These are phyloP conservation scores for Purpureocillium lavendulum DNA, from an alignment of 2,329 filamentous ascomycete species.

Conservation along the genomic window DNA sequence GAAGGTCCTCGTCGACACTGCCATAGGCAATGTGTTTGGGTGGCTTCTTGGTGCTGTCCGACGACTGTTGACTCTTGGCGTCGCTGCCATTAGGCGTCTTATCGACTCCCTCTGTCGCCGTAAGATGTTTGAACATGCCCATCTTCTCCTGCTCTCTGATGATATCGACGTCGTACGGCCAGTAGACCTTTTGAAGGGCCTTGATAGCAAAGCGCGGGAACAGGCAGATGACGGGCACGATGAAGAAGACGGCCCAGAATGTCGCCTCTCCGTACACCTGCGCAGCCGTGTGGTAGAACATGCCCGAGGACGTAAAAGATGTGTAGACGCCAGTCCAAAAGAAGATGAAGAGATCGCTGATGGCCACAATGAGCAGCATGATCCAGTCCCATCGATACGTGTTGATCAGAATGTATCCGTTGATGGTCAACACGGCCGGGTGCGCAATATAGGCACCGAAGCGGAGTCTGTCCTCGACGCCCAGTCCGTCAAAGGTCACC, in stretches of 20 bases:
- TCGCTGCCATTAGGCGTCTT: conserved; percentile 25
- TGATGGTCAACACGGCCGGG: conserved; percentile 79
- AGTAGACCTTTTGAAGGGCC: conserved; percentile 85
- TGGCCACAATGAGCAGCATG: conserved; percentile 69
- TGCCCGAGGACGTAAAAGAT: conserved; percentile 35
- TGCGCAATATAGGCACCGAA: conserved; percentile 84
- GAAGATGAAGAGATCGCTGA: conserved; percentile 84
- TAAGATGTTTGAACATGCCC: conserved; percentile 72
- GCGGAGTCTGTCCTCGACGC: conserved; percentile 69
- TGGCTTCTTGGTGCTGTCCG: conserved; percentile 48
- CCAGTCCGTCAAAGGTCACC: conserved; percentile 62
- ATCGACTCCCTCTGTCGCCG: conserved; percentile 23
- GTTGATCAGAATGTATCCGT: conserved; percentile 91
- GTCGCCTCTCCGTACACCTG: conserved; percentile 74
- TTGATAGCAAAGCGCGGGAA: conserved; percentile 85
- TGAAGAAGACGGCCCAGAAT: conserved; percentile 79
- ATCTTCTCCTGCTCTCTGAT: conserved; percentile 82
- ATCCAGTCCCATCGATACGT: conserved; percentile 98
- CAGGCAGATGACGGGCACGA: conserved; percentile 74
- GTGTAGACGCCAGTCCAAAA: conserved; percentile 92
- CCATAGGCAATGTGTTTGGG: conserved; percentile 47
- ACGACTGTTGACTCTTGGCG: conserved; percentile 35
- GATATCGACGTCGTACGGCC: conserved; percentile 88
- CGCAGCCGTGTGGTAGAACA: conserved; percentile 66
- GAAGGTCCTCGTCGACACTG: conserved; percentile 75